Evolutionary conservation across 1,284 basidiomycete genomes (phyloP).

Genomic region (Naganishia albida): DNA sequence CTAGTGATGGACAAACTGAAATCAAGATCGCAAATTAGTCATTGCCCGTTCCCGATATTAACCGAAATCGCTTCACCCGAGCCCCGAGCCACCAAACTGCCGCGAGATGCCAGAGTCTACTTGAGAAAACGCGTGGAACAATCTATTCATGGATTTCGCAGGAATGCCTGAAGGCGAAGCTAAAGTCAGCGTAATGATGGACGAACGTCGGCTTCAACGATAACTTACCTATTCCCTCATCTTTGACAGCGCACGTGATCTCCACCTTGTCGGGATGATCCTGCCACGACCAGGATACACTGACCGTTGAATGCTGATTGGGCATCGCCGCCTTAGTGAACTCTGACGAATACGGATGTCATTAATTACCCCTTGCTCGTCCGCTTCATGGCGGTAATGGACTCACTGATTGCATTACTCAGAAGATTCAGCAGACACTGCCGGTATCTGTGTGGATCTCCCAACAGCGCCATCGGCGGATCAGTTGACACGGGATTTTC

Average conservation of each 20-base stretch:
- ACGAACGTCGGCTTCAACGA: not conserved
- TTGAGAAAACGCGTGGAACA: conserved; percentile 51
- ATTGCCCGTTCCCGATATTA: no score
- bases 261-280: conserved; percentile 26
- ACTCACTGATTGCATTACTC: conserved; percentile 46
- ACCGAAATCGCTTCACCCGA: conserved; percentile 37
- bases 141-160: conserved; percentile 40
- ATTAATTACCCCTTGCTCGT: not conserved
- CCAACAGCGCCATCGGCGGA: conserved; percentile 41
- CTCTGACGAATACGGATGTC: conserved; percentile 29
- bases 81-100: conserved; percentile 36
- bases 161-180: conserved; percentile 19
- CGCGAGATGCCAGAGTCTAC: conserved; percentile 48
- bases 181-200: not conserved
- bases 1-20: conserved; percentile 47
- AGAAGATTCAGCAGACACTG: conserved; percentile 39
- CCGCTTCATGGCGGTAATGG: not conserved
- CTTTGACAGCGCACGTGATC: conserved; percentile 41
- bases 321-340: conserved; percentile 38
- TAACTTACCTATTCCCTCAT: conserved; percentile 43
- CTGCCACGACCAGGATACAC: conserved; percentile 26
- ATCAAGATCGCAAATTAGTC: not conserved
- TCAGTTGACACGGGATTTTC: conserved; percentile 42
- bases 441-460: conserved; percentile 49
- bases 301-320: conserved; percentile 25